Base-by-base conservation (phyloP, 2,329 filamentous ascomycete species). In the Corniculantispora saksenae region DNA sequence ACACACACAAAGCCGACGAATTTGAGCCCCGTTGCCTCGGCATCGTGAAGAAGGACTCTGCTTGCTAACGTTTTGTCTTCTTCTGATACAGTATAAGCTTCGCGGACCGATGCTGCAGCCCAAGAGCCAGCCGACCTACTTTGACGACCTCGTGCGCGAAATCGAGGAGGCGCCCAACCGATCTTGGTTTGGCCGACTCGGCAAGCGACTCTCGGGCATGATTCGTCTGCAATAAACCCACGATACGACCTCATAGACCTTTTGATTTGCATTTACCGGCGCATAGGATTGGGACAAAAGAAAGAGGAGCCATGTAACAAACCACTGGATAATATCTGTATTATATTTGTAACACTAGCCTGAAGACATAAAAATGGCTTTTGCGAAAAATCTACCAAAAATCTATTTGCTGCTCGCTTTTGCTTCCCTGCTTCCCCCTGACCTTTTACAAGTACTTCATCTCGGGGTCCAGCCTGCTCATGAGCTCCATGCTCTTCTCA, bases 401-500 rank as follows among this genome's bases (percentile, higher is more conserved):
- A 12, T 55, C 38, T 55, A 47, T 54, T 53, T 35, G 40, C 51
- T 9, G 15, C 38, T 54, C 56, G 32, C 62, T 58, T 56, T 61
- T 65, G 23, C 23, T 48, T 40, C 3, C 38, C 19, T 15, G 25
- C 53, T 4, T n/a, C 9, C 6, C 13, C 32, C 38, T 6, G 38
- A 43, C 38, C 9, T 43, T 64, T 73, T 81, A 96, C 68, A 98
- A 86, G 75, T 96, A 97, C 76, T 85, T 90, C 74, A 89, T 88
- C 72, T 96, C 86, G 0, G 95, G 95, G 76, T 99, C 95, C 61
- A 94, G 66, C 73, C 76, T 83, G 72, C 92, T 87, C 82, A 99
- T 88, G 65, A 93, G 72, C 61, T 97, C 94, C 83, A 98, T 98
- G 66, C 90, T 91, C 85, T 97, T 97, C 82, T 98, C 94, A 76